Evolutionary conservation across 2,329 filamentous ascomycete species (phyloP).

Genomic region (Epichloe sp.): DNA sequence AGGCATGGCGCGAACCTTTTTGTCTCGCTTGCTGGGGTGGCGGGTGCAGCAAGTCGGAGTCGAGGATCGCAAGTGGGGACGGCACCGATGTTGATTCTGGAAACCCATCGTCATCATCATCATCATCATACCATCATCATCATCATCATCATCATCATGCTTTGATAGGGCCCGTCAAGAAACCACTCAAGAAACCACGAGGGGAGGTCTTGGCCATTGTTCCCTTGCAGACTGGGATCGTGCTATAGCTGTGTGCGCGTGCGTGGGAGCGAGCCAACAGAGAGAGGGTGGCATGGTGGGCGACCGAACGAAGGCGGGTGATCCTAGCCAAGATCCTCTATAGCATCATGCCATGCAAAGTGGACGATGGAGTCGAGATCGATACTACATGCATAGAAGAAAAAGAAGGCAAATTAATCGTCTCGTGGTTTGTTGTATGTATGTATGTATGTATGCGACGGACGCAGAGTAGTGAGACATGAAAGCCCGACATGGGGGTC

Average conservation of each 20-base stretch:
- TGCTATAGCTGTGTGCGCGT: neutral
- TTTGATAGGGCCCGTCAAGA: neutral
- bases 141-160: neutral
- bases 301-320: neutral
- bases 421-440: neutral
- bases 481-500: slow-evolving; percentile 5
- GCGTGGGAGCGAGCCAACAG: neutral
- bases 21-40: slow-evolving; percentile 5
- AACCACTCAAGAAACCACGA: too few species aligned
- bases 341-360: neutral
- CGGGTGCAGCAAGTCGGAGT: slow-evolving; percentile 1
- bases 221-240: slow-evolving; percentile 1
- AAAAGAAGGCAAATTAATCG: neutral
- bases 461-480: slow-evolving; percentile 8
- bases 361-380: neutral
- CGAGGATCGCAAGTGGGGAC: neutral
- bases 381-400: neutral
- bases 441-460: slow-evolving; percentile 5
- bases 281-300: neutral
- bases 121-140: neutral
- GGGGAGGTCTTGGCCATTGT: slow-evolving; percentile 1
- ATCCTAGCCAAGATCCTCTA: neutral
- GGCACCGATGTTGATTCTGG: neutral
- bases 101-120: neutral
- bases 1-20: slow-evolving; percentile 5